phyloP scores from a whole-genome alignment of 1,139 yeast species.

The Yamadazyma diospyri region DNA sequence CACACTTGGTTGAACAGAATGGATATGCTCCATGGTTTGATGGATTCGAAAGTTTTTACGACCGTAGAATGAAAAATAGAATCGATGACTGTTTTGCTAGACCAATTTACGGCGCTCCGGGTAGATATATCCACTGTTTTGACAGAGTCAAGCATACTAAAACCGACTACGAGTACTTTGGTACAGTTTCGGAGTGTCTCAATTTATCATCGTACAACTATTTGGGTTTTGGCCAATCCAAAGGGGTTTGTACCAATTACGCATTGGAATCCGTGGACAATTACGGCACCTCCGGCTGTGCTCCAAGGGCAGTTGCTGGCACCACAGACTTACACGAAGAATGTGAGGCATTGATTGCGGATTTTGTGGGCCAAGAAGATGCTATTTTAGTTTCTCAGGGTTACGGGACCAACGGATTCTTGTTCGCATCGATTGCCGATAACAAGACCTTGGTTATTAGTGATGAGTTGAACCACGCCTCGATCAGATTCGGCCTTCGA shows the following conservation, averaged over 20 bases:
- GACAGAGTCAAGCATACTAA: slow-evolving; percentile 68
- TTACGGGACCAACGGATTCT: slow-evolving; percentile 91
- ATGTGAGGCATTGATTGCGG: slow-evolving; percentile 77
- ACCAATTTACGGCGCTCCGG: slow-evolving; percentile 97
- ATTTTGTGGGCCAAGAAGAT: slow-evolving; percentile 88
- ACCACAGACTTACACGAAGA: slow-evolving; percentile 70
- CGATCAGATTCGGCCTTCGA: slow-evolving; percentile 92
- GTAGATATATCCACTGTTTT: slow-evolving; percentile 78
- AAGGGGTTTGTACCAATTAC: slow-evolving; percentile 84
- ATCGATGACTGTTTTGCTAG: slow-evolving; percentile 94
- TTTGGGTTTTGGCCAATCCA: slow-evolving; percentile 94
- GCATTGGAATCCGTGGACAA: slow-evolving; percentile 61
- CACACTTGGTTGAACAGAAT: slow-evolving; percentile 68
- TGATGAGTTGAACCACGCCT: slow-evolving; percentile 93
- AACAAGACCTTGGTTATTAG: slow-evolving; percentile 86
- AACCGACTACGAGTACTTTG: slow-evolving; percentile 66
- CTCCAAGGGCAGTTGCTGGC: slow-evolving; percentile 74
- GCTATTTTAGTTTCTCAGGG: slow-evolving; percentile 90
- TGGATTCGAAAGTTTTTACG: slow-evolving; percentile 89
- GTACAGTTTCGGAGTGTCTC: slow-evolving; percentile 71
- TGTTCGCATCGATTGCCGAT: slow-evolving; percentile 81
- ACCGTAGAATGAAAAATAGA: slow-evolving; percentile 85
- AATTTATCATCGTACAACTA: slow-evolving; percentile 91
- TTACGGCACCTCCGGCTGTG: slow-evolving; percentile 77
- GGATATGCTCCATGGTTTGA: slow-evolving; percentile 97